These are phyloP conservation scores for Thermochaetoides thermophila DNA, from an alignment of 495 filamentous ascomycete species.

Conservation along the genomic window DNA sequence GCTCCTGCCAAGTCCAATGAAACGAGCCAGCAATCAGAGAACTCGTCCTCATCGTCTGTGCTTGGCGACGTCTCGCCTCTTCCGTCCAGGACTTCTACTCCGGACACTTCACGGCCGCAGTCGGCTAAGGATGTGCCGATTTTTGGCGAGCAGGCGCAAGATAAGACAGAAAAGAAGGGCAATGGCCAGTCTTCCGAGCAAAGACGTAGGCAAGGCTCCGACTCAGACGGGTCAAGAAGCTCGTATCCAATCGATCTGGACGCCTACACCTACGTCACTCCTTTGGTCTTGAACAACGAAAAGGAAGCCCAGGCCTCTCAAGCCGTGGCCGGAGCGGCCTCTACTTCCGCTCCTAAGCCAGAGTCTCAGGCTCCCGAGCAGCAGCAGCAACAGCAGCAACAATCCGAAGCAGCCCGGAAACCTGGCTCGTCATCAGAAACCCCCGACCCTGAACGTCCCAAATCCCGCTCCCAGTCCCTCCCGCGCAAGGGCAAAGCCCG, in stretches of 20 bases:
- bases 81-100: conserved; percentile 26
- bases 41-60: conserved; percentile 30
- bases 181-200: conserved; percentile 11
- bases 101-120: conserved; percentile 32
- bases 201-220: conserved; percentile 13
- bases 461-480: no score
- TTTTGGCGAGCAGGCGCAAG: conserved; percentile 3
- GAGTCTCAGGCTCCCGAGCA: no score
- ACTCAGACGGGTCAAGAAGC: conserved; percentile 15
- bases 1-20: conserved; percentile 6
- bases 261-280: no score
- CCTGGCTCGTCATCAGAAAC: no score
- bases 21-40: conserved; percentile 19
- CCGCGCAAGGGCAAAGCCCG: no score
- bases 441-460: no score
- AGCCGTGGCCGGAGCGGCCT: no score
- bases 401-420: no score
- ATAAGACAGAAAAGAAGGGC: conserved; percentile 8
- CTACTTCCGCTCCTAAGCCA: no score
- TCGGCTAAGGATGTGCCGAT: conserved; percentile 21
- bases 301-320: not conserved
- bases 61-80: conserved; percentile 28
- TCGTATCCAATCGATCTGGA: conserved; percentile 2
- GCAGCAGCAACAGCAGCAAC: no score
- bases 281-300: conserved; percentile 1